phyloP scores from a whole-genome alignment of 2,329 filamentous ascomycete genomes.

The Gnomoniopsis sp. region DNA sequence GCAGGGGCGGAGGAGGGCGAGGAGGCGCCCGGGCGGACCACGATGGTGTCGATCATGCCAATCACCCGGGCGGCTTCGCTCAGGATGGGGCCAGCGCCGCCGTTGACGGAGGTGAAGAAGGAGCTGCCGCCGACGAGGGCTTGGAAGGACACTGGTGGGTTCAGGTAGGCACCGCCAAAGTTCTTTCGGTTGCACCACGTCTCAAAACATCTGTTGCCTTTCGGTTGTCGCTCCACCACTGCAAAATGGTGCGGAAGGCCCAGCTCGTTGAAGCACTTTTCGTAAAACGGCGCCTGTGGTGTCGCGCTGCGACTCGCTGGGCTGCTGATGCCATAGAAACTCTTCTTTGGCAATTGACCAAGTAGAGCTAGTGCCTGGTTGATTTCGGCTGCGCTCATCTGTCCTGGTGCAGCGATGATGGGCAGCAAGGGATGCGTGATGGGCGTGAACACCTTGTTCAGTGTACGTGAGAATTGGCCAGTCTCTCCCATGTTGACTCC shows the following conservation, averaged over 20 bases:
- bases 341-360: constrained; percentile 75
- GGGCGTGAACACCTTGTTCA: constrained; percentile 84
- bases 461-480: constrained; percentile 78
- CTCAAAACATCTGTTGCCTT: constrained; percentile 64
- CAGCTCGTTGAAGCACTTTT: constrained; percentile 78
- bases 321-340: constrained; percentile 76
- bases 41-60: constrained; percentile 78
- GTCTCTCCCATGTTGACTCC: constrained; percentile 84
- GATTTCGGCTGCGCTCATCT: constrained; percentile 82
- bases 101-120: constrained; percentile 49
- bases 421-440: constrained; percentile 84
- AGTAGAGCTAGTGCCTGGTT: constrained; percentile 75
- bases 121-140: constrained; percentile 55
- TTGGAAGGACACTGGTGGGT: constrained; percentile 63
- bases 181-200: constrained; percentile 67
- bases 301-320: constrained; percentile 60
- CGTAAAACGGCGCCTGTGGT: constrained; percentile 79
- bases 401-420: constrained; percentile 80
- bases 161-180: constrained; percentile 81
- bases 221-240: constrained; percentile 67
- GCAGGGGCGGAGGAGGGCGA: constrained; percentile 39
- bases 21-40: constrained; percentile 53
- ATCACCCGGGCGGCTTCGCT: constrained; percentile 76
- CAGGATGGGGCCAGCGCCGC: constrained; percentile 52
- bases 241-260: constrained; percentile 82